These are phyloP conservation scores for Neurospora sp. DNA, from an alignment of 495 filamentous ascomycete genomes.

Conservation along the genomic window DNA sequence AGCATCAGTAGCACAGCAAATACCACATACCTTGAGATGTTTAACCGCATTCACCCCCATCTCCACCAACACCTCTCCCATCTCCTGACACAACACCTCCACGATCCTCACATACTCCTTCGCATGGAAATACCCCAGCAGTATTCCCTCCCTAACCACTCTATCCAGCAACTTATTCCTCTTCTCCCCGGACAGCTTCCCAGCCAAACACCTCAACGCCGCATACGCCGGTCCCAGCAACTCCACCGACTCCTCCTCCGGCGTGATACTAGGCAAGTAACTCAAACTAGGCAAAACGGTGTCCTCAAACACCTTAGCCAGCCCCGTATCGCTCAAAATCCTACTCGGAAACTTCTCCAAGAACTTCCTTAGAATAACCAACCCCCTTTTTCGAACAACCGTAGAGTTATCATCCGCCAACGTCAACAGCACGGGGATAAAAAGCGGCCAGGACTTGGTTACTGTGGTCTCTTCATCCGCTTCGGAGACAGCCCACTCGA, in stretches of 20 bases:
- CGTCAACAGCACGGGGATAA: constrained; percentile 72
- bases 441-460: constrained; percentile 56
- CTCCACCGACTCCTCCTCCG: constrained; percentile 55
- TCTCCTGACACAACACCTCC: constrained; percentile 47
- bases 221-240: constrained; percentile 59
- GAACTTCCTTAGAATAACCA: constrained; percentile 48
- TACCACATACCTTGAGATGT: constrained; percentile 51
- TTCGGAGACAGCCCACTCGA: constrained; percentile 53
- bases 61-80: constrained; percentile 40
- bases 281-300: constrained; percentile 62
- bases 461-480: constrained; percentile 28
- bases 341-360: constrained; percentile 46
- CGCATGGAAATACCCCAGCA: constrained; percentile 43
- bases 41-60: constrained; percentile 63
- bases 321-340: constrained; percentile 60
- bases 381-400: constrained; percentile 47
- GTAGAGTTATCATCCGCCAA: constrained; percentile 62
- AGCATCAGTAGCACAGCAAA: not conserved
- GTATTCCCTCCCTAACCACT: constrained; percentile 45
- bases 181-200: constrained; percentile 26
- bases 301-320: constrained; percentile 70
- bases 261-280: constrained; percentile 69
- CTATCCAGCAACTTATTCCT: constrained; percentile 35
- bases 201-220: constrained; percentile 50
- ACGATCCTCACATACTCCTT: constrained; percentile 41